phyloP scores from a whole-genome alignment of 306 rosid genomes.

The Cicer bijugum region DNA sequence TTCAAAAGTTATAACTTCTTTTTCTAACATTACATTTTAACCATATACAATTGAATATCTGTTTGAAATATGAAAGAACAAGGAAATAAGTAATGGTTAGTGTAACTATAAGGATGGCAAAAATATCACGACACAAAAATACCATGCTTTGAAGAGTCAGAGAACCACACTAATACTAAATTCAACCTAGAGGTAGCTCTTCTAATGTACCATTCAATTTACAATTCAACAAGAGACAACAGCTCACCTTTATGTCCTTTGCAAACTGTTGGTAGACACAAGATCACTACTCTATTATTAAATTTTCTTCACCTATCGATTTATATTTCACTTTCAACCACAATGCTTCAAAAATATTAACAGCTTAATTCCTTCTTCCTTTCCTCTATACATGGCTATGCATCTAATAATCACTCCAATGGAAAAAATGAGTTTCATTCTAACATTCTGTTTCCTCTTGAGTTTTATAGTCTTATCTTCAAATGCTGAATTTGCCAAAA shows the following conservation, averaged over 20 bases:
- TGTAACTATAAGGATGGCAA: constrained; percentile 31
- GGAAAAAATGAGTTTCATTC: constrained; percentile 48
- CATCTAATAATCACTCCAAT: constrained; percentile 37
- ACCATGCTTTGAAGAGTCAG: constrained; percentile 4
- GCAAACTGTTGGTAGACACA: constrained; percentile 1
- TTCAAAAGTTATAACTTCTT: too few relatives aligned
- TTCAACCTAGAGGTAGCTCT: constrained; percentile 43
- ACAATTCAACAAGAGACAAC: constrained; percentile 62
- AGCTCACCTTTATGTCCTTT: constrained; percentile 53
- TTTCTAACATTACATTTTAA: too few relatives aligned
- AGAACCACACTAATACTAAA: constrained; percentile 44
- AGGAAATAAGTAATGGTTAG: constrained; percentile 22
- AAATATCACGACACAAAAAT: neutral
- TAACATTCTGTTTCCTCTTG: constrained; percentile 49
- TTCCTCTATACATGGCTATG: constrained; percentile 46
- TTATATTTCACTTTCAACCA: neutral
- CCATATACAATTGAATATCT: neutral
- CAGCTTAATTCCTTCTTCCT: neutral
- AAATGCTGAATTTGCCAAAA: constrained; percentile 49
- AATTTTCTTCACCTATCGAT: constrained; percentile 32
- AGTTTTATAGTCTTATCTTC: constrained; percentile 41
- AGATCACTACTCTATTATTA: constrained; percentile 20
- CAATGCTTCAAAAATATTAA: constrained; percentile 9
- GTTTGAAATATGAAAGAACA: neutral
- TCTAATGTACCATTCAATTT: constrained; percentile 44